These are phyloP conservation scores for Aquilaria yunnanensis DNA, from an alignment of 345 rosid genomes.

Conservation along the genomic window DNA sequence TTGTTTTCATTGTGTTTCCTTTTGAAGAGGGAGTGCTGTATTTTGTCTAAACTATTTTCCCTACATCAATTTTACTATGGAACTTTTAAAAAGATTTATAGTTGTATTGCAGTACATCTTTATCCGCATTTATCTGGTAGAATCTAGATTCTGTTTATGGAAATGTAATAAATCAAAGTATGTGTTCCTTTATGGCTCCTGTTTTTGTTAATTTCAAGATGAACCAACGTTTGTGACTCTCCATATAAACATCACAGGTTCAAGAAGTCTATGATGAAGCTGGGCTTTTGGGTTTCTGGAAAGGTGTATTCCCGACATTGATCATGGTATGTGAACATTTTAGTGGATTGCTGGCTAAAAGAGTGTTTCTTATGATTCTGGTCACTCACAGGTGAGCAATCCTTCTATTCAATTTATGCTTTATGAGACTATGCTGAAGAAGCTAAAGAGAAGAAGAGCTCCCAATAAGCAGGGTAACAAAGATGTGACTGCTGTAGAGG, in stretches of 20 bases:
- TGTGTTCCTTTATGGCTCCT: too few relatives aligned
- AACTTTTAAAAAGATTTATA: too few relatives aligned
- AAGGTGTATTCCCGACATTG: slow-evolving; percentile 87
- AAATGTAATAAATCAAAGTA: too few relatives aligned
- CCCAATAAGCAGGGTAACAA: slow-evolving; percentile 40
- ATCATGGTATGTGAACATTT: slow-evolving; percentile 69
- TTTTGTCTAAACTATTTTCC: too few relatives aligned
- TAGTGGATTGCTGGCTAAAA: slow-evolving; percentile 18
- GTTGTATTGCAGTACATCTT: too few relatives aligned
- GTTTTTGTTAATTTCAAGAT: too few relatives aligned
- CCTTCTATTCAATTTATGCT: slow-evolving; percentile 97
- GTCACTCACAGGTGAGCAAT: slow-evolving; percentile 73
- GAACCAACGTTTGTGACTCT: too few relatives aligned
- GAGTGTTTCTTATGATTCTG: slow-evolving; percentile 23
- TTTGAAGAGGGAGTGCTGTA: too few relatives aligned
- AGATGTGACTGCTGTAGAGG: slow-evolving; percentile 78
- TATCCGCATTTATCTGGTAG: too few relatives aligned
- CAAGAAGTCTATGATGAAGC: slow-evolving; percentile 84
- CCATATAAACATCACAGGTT: slow-evolving; percentile 34
- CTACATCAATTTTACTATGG: too few relatives aligned
- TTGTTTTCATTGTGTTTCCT: too few relatives aligned
- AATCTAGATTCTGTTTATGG: too few relatives aligned
- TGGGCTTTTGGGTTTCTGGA: slow-evolving; percentile 91
- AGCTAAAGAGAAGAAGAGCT: slow-evolving; percentile 56
- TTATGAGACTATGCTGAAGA: slow-evolving; percentile 88